phyloP scores from a whole-genome alignment of 208 protist genomes.

The Acanthamoeba culbertsoni region DNA sequence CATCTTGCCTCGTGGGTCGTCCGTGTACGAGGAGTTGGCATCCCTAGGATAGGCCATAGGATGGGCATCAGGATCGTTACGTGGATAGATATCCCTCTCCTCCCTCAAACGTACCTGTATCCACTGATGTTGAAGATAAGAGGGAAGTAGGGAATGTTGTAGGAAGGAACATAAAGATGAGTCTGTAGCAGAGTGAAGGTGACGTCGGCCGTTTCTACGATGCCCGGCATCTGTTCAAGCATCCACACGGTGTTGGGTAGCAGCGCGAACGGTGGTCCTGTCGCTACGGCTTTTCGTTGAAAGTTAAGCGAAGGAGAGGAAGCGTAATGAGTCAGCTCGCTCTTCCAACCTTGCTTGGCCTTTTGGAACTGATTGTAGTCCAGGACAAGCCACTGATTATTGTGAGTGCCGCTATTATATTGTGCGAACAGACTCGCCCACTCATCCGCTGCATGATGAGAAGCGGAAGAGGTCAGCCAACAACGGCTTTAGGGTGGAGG shows the following conservation, averaged over 20 bases:
- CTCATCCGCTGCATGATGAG: neutral
- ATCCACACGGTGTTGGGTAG: constrained; percentile 68
- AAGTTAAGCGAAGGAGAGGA: neutral
- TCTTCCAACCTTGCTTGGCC: neutral
- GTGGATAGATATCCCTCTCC: no score
- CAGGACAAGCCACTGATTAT: constrained; percentile 78
- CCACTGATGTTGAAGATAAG: constrained; percentile 66
- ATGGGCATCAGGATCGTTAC: no score
- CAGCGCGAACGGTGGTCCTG: neutral
- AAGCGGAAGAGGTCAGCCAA: neutral
- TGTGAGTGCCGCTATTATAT: constrained; percentile 58
- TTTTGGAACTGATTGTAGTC: constrained; percentile 71
- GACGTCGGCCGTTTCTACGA: constrained; percentile 48
- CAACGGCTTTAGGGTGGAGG: neutral
- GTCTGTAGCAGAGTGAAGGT: constrained; percentile 63
- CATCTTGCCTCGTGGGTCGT: constrained; percentile 66
- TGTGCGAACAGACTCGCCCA: neutral
- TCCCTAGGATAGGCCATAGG: constrained; percentile 53
- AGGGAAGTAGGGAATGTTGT: constrained; percentile 76
- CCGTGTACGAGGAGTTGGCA: constrained; percentile 27
- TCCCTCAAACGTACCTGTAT: constrained; percentile 2
- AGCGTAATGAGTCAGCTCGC: neutral
- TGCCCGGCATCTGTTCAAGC: constrained; percentile 75
- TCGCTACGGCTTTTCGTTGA: neutral
- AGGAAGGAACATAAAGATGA: constrained; percentile 67